Percentiles rank a stretch among this genome's conserved stretches.
Conservation (phyloP, 2,329 filamentous ascomycete genomes). For the Ophiocordyceps camponoti-saundersi region DNA sequence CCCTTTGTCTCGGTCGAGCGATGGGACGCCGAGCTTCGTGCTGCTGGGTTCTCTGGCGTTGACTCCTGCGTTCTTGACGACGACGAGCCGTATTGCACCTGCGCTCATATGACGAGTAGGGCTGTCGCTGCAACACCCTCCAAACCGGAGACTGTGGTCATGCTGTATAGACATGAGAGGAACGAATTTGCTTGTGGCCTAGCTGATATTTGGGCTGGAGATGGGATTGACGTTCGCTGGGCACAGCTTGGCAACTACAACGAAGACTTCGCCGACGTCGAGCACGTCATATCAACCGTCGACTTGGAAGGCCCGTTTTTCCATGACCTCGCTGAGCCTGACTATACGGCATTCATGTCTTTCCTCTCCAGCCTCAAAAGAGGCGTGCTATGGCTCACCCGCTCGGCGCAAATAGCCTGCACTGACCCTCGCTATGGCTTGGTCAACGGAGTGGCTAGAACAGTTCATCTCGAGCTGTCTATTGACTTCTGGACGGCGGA, state of each 20-base stretch:
- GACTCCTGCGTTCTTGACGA: background rate
- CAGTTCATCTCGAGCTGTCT: slow-evolving; percentile 1
- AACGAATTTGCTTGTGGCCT: background rate
- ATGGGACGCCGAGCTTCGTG: slow-evolving; percentile 12
- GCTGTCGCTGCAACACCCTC: background rate
- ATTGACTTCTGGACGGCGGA: slow-evolving; percentile 4
- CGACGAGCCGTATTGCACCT: background rate
- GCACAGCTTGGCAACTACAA: background rate
- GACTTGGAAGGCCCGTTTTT: slow-evolving; percentile 7
- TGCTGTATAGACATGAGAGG: background rate
- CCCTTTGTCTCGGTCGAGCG: slow-evolving; percentile 7
- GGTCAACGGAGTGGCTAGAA: slow-evolving; percentile 1
- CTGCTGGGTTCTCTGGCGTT: slow-evolving; percentile 9
- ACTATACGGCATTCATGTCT: slow-evolving; percentile 4
- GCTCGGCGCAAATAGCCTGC: slow-evolving; percentile 1
- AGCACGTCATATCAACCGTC: slow-evolving; percentile 4
- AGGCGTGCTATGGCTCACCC: slow-evolving; percentile 3
- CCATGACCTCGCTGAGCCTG: slow-evolving; percentile 1
- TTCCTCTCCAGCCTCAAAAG: slow-evolving; percentile 3
- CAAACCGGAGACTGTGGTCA: background rate
- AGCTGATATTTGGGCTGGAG: background rate
- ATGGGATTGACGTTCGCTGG: slow-evolving; percentile 2
- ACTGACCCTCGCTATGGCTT: slow-evolving; percentile 2
- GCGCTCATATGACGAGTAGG: background rate
- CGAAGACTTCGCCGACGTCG: background rate